phyloP scores from a whole-genome alignment of 345 rosid genomes.

The Salix purpurea region DNA sequence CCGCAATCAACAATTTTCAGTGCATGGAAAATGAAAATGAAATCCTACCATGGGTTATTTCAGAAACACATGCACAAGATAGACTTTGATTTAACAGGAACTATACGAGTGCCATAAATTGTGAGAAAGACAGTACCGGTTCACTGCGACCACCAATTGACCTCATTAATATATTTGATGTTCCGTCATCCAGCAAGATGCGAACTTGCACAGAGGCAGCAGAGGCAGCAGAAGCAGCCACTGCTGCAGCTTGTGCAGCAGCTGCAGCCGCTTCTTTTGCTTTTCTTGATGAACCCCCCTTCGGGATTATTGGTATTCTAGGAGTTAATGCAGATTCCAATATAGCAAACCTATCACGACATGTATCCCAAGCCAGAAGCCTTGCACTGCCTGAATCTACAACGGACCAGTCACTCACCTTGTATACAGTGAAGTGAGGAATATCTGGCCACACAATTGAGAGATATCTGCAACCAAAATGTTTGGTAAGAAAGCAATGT shows the following conservation, averaged over 20 bases:
- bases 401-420: constrained; percentile 90
- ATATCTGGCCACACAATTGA: constrained; percentile 98
- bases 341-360: constrained; percentile 89
- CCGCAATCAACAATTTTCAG: background rate
- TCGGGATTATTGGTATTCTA: constrained; percentile 80
- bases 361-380: constrained; percentile 94
- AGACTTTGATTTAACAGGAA: background rate
- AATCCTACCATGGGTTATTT: background rate
- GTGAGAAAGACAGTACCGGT: constrained; percentile 54
- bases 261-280: constrained; percentile 98
- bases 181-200: constrained; percentile 96
- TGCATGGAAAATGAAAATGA: background rate
- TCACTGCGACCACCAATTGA: constrained; percentile 88
- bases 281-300: constrained; percentile 83
- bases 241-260: constrained; percentile 94
- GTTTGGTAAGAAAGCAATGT: constrained; percentile 8
- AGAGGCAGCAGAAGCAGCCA: constrained; percentile 92
- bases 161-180: constrained; percentile 93
- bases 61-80: constrained; percentile 3
- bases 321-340: constrained; percentile 78
- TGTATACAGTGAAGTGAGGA: constrained; percentile 88
- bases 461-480: constrained; percentile 68
- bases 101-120: constrained; percentile 8
- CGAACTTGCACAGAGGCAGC: constrained; percentile 97
- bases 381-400: constrained; percentile 99